A percentile compares a stretch with the other conserved stretches of the same genome.
phyloP scores from a whole-genome alignment of 2,329 filamentous ascomycete species.

The Fusarium multiceps region DNA sequence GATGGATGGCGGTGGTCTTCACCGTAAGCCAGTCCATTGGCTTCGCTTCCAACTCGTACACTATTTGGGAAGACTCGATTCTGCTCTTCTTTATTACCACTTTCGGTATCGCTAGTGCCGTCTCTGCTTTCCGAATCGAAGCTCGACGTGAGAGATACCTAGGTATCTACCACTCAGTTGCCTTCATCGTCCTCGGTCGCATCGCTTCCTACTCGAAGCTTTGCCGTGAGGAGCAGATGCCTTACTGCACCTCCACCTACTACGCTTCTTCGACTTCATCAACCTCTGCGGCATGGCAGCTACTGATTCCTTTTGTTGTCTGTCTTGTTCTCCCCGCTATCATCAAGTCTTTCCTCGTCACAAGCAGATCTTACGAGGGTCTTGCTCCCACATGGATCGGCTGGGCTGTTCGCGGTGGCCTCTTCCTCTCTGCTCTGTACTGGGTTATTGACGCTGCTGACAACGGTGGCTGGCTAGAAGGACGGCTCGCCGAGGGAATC shows the following conservation, averaged over 20 bases:
- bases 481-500: slow-evolving; percentile 62
- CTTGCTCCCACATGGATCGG: slow-evolving; percentile 87
- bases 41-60: slow-evolving; percentile 97
- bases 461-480: slow-evolving; percentile 81
- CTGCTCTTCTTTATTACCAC: slow-evolving; percentile 90
- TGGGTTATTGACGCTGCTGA: slow-evolving; percentile 93
- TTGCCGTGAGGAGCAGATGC: slow-evolving; percentile 98
- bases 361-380: slow-evolving; percentile 89
- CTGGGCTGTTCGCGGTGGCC: slow-evolving; percentile 78
- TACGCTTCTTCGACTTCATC: slow-evolving; percentile 93
- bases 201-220: slow-evolving; percentile 88
- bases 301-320: slow-evolving; percentile 81
- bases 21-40: slow-evolving; percentile 90
- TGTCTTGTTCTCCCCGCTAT: slow-evolving; percentile 78
- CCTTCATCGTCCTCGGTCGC: slow-evolving; percentile 83
- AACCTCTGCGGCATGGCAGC: slow-evolving; percentile 91
- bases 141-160: slow-evolving; percentile 75
- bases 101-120: slow-evolving; percentile 80
- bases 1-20: slow-evolving; percentile 84
- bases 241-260: slow-evolving; percentile 93
- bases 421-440: slow-evolving; percentile 81
- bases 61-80: slow-evolving; percentile 98
- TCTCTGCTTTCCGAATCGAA: slow-evolving; percentile 80
- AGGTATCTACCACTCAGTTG: slow-evolving; percentile 84
- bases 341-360: slow-evolving; percentile 81